phyloP scores from a whole-genome alignment of 306 rosid species.

The Cicer cuneatum region DNA sequence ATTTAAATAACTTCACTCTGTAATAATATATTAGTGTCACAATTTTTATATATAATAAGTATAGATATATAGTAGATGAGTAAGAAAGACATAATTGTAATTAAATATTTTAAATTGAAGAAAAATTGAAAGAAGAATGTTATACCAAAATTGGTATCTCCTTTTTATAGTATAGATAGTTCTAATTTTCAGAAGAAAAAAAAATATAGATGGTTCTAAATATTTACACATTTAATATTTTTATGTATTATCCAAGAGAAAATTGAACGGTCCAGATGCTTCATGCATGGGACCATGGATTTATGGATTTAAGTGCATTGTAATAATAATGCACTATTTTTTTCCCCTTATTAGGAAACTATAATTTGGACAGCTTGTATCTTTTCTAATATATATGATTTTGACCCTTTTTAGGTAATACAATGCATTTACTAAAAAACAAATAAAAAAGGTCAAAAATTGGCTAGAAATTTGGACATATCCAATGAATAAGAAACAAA shows the following conservation, averaged over 20 bases:
- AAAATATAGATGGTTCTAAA: no score
- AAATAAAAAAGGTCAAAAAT: constrained; percentile 17
- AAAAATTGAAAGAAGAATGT: no score
- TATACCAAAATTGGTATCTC: no score
- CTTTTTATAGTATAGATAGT: no score
- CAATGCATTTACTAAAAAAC: constrained; percentile 4
- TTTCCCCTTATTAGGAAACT: neutral
- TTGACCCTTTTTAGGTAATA: constrained; percentile 2
- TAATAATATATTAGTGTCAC: no score
- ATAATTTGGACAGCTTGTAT: constrained; percentile 11
- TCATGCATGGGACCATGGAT: constrained; percentile 28
- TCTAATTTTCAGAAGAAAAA: no score
- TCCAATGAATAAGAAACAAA: constrained; percentile 19
- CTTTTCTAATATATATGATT: neutral
- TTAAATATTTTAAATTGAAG: no score
- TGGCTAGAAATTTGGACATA: constrained; percentile 37
- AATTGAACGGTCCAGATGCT: neutral
- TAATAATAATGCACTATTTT: constrained; percentile 25
- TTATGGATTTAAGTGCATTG: neutral
- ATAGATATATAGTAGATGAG: no score
- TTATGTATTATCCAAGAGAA: neutral
- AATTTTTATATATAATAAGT: no score
- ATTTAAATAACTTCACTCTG: no score
- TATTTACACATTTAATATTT: neutral
- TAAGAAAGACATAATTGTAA: no score